Conservation (phyloP, 371 early-diverging fungal genomes). For the Globomyces sp. region DNA sequence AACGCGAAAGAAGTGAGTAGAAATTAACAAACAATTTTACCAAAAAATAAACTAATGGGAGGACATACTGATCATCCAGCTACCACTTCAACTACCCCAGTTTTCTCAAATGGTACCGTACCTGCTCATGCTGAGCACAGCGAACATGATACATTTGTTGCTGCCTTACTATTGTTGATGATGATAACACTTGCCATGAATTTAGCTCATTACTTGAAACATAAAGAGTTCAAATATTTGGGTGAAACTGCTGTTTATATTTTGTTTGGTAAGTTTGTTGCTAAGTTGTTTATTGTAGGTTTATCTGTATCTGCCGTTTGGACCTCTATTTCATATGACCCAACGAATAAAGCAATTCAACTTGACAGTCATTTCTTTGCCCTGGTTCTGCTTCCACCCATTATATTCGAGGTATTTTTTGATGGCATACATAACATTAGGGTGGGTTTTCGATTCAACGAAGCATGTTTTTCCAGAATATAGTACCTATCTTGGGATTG, state of each 20-base stretch:
- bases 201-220: conserved; percentile 42
- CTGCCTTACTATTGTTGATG: conserved; percentile 46
- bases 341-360: conserved; percentile 46
- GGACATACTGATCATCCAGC: too few species aligned
- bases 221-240: conserved; percentile 48
- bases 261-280: conserved; percentile 35
- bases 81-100: too few species aligned
- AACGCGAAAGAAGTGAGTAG: too few species aligned
- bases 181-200: conserved; percentile 46
- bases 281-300: conserved; percentile 23
- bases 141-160: conserved; percentile 41
- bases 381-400: conserved; percentile 58
- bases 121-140: not conserved
- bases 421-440: conserved; percentile 17
- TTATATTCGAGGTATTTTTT: conserved; percentile 50
- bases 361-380: conserved; percentile 53
- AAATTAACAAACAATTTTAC: too few species aligned
- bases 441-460: conserved; percentile 53
- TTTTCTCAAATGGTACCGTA: not conserved
- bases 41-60: too few species aligned
- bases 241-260: conserved; percentile 47
- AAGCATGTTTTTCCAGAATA: conserved; percentile 48
- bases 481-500: conserved; percentile 47
- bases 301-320: conserved; percentile 46
- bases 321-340: conserved; percentile 44